Evolutionary conservation across 1,139 yeast genomes (phyloP).

Genomic region (Saccharomycopsis hybrid): DNA sequence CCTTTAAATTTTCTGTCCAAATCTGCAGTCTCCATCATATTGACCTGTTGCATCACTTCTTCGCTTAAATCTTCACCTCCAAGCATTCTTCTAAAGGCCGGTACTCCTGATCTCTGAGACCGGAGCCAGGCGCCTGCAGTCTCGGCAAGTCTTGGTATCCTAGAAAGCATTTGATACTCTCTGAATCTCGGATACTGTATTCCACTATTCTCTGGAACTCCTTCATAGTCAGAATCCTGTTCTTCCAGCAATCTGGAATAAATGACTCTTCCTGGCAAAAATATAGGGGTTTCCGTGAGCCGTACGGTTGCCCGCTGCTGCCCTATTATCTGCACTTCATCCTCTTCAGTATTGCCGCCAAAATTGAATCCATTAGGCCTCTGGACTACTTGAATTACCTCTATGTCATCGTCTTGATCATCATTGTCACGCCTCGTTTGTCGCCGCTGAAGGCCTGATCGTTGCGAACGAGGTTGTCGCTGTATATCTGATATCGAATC

Average conservation of each 20-base stretch:
- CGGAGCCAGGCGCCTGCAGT: too few relatives aligned
- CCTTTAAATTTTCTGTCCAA: slow-evolving; percentile 10
- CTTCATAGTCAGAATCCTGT: background rate
- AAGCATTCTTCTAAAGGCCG: background rate
- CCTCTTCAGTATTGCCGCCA: slow-evolving; percentile 4
- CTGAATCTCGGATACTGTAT: slow-evolving; percentile 12
- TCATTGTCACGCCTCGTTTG: too few relatives aligned
- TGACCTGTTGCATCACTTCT: slow-evolving; percentile 10
- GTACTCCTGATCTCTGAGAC: too few relatives aligned
- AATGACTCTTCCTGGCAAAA: slow-evolving; percentile 10
- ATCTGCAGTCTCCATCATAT: slow-evolving; percentile 11
- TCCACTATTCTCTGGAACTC: background rate
- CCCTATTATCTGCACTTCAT: slow-evolving; percentile 18
- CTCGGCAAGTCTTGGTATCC: background rate
- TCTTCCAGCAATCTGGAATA: background rate
- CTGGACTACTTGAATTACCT: slow-evolving; percentile 1
- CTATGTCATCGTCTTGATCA: slow-evolving; percentile 5
- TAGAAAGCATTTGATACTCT: slow-evolving; percentile 1
- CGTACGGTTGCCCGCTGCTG: slow-evolving; percentile 15
- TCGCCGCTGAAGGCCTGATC: too few relatives aligned
- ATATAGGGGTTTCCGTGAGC: slow-evolving; percentile 13
- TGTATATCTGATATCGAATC: too few relatives aligned
- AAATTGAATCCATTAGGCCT: background rate
- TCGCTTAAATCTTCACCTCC: slow-evolving; percentile 7
- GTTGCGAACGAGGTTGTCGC: too few relatives aligned